A percentile compares a stretch with the other conserved stretches of the same genome.
Conservation (phyloP, 2,329 filamentous ascomycete species). For the Gliomastix tumulicola region DNA sequence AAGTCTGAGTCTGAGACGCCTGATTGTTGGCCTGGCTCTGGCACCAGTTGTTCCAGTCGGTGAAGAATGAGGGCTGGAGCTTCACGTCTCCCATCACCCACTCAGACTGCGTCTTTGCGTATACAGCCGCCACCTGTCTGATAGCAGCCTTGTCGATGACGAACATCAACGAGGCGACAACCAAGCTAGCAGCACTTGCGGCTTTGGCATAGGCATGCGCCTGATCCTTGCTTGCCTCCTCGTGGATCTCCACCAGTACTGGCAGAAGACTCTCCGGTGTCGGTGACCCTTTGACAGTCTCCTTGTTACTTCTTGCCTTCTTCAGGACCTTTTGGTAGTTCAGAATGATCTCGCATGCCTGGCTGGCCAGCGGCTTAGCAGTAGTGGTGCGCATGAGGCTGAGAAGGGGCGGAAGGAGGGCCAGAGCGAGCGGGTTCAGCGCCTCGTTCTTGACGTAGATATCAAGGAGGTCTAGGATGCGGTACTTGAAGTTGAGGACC, state of each 20-base stretch:
- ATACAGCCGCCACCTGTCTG: constrained; percentile 53
- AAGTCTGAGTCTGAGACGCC: no score
- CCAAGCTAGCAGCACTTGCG: constrained; percentile 65
- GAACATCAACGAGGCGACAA: constrained; percentile 57
- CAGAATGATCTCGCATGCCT: constrained; percentile 65
- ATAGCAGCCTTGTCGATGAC: constrained; percentile 44
- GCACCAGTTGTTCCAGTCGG: constrained; percentile 71
- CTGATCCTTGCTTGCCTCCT: constrained; percentile 54
- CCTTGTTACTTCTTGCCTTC: constrained; percentile 39
- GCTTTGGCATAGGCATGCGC: constrained; percentile 68
- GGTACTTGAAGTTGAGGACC: constrained; percentile 91
- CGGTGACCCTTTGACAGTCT: constrained; percentile 24
- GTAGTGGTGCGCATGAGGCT: constrained; percentile 68
- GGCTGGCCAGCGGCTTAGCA: constrained; percentile 67
- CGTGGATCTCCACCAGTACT: constrained; percentile 61
- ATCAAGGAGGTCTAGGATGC: constrained; percentile 79
- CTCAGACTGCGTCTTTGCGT: constrained; percentile 49
- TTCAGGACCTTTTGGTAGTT: constrained; percentile 62
- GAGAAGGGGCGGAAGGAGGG: constrained; percentile 70
- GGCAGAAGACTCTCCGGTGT: constrained; percentile 39
- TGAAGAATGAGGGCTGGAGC: constrained; percentile 60
- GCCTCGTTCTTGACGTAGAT: constrained; percentile 80
- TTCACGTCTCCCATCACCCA: constrained; percentile 53
- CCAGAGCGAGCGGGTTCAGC: constrained; percentile 57
- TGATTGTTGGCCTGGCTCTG: constrained; percentile 34